Evolutionary conservation across 345 rosid species (phyloP).

Genomic region (Eucalyptus brandiana): DNA sequence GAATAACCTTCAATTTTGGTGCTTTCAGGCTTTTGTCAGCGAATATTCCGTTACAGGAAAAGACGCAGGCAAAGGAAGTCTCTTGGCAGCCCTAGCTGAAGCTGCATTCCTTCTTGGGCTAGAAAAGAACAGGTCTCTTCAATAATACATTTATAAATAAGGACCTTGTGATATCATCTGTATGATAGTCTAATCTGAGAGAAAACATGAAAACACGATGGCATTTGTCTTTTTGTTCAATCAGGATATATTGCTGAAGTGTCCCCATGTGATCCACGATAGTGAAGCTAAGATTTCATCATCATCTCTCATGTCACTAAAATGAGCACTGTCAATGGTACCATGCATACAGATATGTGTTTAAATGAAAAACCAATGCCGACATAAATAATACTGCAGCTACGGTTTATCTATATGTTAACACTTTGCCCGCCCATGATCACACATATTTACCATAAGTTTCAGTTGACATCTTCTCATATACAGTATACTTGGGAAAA

Average conservation of each 20-base stretch:
- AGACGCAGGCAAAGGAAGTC: conserved; percentile 89
- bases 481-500: background rate
- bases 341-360: background rate
- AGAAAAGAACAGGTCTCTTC: conserved; percentile 77
- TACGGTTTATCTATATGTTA: background rate
- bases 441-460: background rate
- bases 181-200: background rate
- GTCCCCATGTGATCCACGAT: background rate
- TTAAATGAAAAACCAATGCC: background rate
- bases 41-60: conserved; percentile 86
- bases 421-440: background rate
- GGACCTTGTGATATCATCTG: background rate
- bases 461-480: background rate
- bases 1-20: background rate
- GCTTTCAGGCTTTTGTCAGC: conserved; percentile 79
- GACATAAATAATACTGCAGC: background rate
- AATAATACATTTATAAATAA: background rate
- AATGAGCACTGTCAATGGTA: background rate
- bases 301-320: background rate
- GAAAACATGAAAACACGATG: background rate
- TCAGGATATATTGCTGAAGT: background rate
- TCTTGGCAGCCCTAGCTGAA: conserved; percentile 84
- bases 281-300: background rate
- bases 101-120: conserved; percentile 88
- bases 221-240: background rate